Evolutionary conservation across 257 asterid species (phyloP).

Genomic region (Plantago ovata): DNA sequence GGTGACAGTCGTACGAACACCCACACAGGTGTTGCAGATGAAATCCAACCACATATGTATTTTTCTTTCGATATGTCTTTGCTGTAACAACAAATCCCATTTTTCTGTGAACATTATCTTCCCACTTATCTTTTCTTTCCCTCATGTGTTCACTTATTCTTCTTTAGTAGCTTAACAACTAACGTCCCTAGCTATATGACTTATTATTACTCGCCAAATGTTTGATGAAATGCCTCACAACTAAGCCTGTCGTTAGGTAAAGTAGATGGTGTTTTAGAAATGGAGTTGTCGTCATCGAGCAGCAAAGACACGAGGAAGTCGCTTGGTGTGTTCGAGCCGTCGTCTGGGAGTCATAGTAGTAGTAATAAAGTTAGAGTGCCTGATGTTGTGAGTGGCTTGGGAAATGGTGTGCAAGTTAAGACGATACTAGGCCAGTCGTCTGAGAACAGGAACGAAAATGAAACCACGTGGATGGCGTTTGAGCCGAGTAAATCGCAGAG

Average conservation of each 20-base stretch:
- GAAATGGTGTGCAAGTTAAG: constrained; percentile 28
- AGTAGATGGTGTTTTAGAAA: constrained; percentile 19
- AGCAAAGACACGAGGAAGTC: constrained; percentile 26
- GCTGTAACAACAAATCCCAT: constrained; percentile 16
- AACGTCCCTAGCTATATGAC: too few species aligned
- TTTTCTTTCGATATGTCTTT: not conserved
- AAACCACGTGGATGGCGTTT: constrained; percentile 80
- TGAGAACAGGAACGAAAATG: constrained; percentile 16
- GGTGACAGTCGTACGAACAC: constrained; percentile 29
- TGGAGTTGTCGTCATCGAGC: constrained; percentile 40
- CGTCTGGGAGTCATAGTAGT: constrained; percentile 23
- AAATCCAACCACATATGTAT: constrained; percentile 32
- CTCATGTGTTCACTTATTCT: constrained; percentile 8
- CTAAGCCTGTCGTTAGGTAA: not conserved
- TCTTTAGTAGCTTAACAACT: not conserved
- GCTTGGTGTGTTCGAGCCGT: constrained; percentile 54
- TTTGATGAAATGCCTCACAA: constrained; percentile 8
- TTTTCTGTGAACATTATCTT: constrained; percentile 50
- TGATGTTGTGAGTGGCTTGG: constrained; percentile 21
- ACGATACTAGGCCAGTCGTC: constrained; percentile 30
- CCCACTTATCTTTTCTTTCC: constrained; percentile 38
- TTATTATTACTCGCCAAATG: not conserved
- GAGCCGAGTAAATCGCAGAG: constrained; percentile 17
- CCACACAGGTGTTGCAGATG: constrained; percentile 17
- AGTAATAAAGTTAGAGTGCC: constrained; percentile 22